phyloP scores from a whole-genome alignment of 352 stramenopile species.

The Elongisporangium anandrum region DNA sequence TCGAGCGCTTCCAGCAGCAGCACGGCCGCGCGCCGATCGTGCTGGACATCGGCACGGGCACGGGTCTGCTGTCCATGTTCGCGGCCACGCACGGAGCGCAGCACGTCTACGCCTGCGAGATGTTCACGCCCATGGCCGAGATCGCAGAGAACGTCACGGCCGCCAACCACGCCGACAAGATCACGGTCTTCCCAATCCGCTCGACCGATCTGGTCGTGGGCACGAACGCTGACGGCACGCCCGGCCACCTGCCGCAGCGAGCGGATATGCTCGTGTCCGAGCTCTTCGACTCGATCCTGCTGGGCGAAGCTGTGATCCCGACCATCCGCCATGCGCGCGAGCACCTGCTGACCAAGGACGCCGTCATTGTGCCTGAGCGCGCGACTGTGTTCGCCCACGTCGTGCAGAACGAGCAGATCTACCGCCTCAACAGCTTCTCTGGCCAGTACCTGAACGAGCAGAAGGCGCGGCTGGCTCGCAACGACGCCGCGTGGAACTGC shows the following conservation, averaged over 20 bases:
- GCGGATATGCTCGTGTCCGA: constrained; percentile 92
- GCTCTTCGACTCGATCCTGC: constrained; percentile 89
- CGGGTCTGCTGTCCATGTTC: constrained; percentile 85
- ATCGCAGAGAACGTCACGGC: constrained; percentile 70
- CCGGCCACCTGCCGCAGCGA: constrained; percentile 45
- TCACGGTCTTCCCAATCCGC: constrained; percentile 71
- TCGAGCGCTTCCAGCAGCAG: constrained; percentile 40
- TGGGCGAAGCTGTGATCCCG: constrained; percentile 86
- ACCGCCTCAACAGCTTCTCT: constrained; percentile 62
- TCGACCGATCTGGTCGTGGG: constrained; percentile 69
- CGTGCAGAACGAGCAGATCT: constrained; percentile 57
- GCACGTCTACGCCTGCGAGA: constrained; percentile 92
- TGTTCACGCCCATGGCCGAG: constrained; percentile 83
- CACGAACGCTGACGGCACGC: background rate
- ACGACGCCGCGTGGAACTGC: constrained; percentile 51
- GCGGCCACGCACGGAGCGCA: constrained; percentile 77
- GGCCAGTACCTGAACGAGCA: constrained; percentile 20
- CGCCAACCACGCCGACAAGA: constrained; percentile 62
- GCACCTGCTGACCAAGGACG: constrained; percentile 49
- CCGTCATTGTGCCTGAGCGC: constrained; percentile 62
- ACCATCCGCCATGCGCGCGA: constrained; percentile 75
- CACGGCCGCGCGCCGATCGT: constrained; percentile 51
- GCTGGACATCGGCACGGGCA: constrained; percentile 82
- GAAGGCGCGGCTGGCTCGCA: constrained; percentile 42
- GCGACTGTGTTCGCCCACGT: constrained; percentile 72